A percentile compares a stretch with the other conserved stretches of the same genome.
These are phyloP conservation scores for Neonothopanus nambi DNA, from an alignment of 1,284 basidiomycete genomes.

Conservation along the genomic window DNA sequence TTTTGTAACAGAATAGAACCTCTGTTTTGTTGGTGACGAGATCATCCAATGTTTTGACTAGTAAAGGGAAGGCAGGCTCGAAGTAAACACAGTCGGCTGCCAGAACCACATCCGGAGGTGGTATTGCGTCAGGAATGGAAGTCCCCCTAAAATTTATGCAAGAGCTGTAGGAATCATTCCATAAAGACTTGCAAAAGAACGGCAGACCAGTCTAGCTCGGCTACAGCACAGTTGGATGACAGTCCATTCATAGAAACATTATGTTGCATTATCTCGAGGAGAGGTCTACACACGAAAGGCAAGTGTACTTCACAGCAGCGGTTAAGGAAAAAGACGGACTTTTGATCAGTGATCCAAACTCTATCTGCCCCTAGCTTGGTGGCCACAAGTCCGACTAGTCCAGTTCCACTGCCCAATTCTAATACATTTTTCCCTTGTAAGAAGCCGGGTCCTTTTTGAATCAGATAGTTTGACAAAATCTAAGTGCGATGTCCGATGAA, in stretches of 20 bases:
- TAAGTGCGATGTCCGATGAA: slow-evolving; percentile 29
- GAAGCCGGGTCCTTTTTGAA: slow-evolving; percentile 49
- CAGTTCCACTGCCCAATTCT: slow-evolving; percentile 90
- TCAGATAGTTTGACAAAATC: slow-evolving; percentile 78
- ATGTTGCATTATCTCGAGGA: slow-evolving; percentile 73
- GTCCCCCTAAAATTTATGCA: slow-evolving; percentile 49
- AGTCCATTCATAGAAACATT: slow-evolving; percentile 72
- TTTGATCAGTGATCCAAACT: slow-evolving; percentile 88
- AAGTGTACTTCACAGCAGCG: slow-evolving; percentile 14
- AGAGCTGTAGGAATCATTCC: slow-evolving; percentile 7
- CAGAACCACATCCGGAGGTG: slow-evolving; percentile 66
- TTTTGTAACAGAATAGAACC: slow-evolving; percentile 91
- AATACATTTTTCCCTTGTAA: slow-evolving; percentile 62
- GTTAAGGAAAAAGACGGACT: slow-evolving; percentile 50
- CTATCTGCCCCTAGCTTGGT: slow-evolving; percentile 61
- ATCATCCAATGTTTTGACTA: slow-evolving; percentile 78
- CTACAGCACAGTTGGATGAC: slow-evolving; percentile 49
- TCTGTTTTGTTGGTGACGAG: slow-evolving; percentile 61
- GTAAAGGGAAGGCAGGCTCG: slow-evolving; percentile 89
- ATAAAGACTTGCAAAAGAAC: background rate
- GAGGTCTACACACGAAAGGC: slow-evolving; percentile 46
- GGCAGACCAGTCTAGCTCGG: slow-evolving; percentile 78
- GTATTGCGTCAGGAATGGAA: slow-evolving; percentile 44
- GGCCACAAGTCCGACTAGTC: slow-evolving; percentile 85
- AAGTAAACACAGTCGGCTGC: slow-evolving; percentile 96